phyloP scores from a whole-genome alignment of 106 monocot species.

The Gastrodia elata region DNA sequence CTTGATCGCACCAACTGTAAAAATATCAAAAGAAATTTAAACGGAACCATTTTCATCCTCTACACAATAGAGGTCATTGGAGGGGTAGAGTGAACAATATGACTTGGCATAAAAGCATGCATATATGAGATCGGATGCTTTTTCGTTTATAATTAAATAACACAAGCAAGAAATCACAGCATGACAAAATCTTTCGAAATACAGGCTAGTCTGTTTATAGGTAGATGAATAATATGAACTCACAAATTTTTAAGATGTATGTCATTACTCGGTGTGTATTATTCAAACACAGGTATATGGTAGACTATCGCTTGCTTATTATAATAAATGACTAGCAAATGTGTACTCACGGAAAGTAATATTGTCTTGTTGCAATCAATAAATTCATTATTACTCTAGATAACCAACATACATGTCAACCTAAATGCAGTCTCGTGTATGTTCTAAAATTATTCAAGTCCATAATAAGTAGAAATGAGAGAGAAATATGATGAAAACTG shows the following conservation, averaged over 20 bases:
- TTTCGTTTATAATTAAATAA: background rate
- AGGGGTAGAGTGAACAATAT: background rate
- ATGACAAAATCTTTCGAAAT: slow-evolving; percentile 1
- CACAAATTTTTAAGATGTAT: background rate
- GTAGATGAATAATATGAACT: background rate
- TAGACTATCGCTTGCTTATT: background rate
- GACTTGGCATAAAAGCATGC: background rate
- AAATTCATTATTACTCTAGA: too few relatives aligned
- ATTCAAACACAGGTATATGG: background rate
- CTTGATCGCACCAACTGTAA: background rate
- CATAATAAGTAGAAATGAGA: too few relatives aligned
- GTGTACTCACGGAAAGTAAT: background rate
- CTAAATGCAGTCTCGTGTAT: too few relatives aligned
- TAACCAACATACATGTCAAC: too few relatives aligned
- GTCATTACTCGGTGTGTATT: background rate
- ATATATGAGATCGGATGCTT: background rate
- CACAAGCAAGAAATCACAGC: background rate
- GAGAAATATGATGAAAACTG: too few relatives aligned
- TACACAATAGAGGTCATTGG: background rate
- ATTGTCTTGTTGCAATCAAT: too few relatives aligned
- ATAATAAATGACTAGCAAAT: background rate
- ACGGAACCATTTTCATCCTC: background rate
- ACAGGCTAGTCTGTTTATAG: background rate
- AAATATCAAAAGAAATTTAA: background rate
- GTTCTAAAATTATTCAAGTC: too few relatives aligned